phyloP scores from a whole-genome alignment of 208 protist genomes.

The Balamuthia mandrillaris region DNA sequence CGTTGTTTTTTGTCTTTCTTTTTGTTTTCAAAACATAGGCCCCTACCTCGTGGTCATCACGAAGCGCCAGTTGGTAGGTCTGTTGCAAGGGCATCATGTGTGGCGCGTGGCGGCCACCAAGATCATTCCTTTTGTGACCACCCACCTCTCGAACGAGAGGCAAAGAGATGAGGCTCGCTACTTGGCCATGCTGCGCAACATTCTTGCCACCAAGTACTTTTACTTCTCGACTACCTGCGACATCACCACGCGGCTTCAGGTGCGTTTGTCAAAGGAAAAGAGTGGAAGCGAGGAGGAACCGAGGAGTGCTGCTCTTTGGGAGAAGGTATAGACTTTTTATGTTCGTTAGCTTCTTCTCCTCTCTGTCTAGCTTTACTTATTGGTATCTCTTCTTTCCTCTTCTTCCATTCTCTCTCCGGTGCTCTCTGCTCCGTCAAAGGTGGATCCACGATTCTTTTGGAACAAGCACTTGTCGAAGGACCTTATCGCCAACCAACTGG shows the following conservation, averaged over 20 bases:
- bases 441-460: conserved; percentile 45
- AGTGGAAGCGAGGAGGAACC: no score
- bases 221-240: conserved; percentile 15
- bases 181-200: not conserved
- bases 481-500: conserved; percentile 41
- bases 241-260: not conserved
- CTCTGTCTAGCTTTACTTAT: no score
- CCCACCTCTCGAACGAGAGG: not conserved
- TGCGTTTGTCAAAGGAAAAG: no score
- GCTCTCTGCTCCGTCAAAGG: no score
- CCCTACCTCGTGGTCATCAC: conserved; percentile 7
- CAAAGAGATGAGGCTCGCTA: conserved; percentile 5
- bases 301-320: no score
- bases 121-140: not conserved
- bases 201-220: not conserved
- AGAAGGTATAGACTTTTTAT: no score
- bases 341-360: no score
- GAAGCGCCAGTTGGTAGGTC: not conserved
- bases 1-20: no score
- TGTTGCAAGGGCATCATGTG: not conserved
- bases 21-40: no score
- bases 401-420: no score
- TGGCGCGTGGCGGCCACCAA: conserved; percentile 17
- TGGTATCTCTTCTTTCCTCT: no score
- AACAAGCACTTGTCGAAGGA: conserved; percentile 34